A percentile compares a stretch with the other conserved stretches of the same genome.
Conservation (phyloP, 1,284 basidiomycete genomes). For the Mycosarcoma maydis region DNA sequence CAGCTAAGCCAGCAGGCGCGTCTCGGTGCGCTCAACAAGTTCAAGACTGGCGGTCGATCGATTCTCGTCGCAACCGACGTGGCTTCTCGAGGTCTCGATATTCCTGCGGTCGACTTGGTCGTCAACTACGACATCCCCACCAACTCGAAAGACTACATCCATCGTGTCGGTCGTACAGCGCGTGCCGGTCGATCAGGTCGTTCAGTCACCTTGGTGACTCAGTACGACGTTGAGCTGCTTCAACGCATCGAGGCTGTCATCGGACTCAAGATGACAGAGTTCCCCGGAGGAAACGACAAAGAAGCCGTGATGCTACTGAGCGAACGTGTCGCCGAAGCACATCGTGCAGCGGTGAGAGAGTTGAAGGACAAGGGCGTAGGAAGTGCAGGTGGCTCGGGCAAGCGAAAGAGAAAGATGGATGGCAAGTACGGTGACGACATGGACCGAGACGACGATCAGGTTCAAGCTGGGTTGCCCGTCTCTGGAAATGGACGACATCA, state of each 20-base stretch:
- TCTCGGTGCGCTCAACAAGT: slow-evolving; percentile 92
- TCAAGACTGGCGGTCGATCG: slow-evolving; percentile 91
- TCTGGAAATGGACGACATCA: slow-evolving; percentile 26
- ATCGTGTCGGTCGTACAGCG: slow-evolving; percentile 95
- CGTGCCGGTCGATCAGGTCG: slow-evolving; percentile 95
- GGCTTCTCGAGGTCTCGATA: slow-evolving; percentile 91
- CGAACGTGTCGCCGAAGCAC: slow-evolving; percentile 90
- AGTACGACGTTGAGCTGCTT: slow-evolving; percentile 96
- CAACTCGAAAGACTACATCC: slow-evolving; percentile 99
- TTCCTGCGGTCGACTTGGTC: slow-evolving; percentile 93
- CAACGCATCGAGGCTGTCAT: slow-evolving; percentile 85
- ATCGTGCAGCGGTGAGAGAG: slow-evolving; percentile 82
- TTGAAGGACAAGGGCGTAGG: slow-evolving; percentile 61
- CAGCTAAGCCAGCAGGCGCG: slow-evolving; percentile 93
- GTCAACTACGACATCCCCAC: slow-evolving; percentile 99
- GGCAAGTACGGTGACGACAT: slow-evolving; percentile 53
- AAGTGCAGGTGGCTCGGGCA: slow-evolving; percentile 55
- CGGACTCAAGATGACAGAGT: slow-evolving; percentile 90
- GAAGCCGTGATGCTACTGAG: slow-evolving; percentile 88
- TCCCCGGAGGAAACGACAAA: slow-evolving; percentile 79
- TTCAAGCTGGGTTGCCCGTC: slow-evolving; percentile 48
- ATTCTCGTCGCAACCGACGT: slow-evolving; percentile 96
- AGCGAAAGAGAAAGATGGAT: slow-evolving; percentile 56
- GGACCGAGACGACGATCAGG: slow-evolving; percentile 64
- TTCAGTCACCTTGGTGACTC: slow-evolving; percentile 93